Percentiles rank a stretch among this genome's conserved stretches.
Evolutionary conservation across 1,284 basidiomycete genomes (phyloP).

Genomic region (Apiotrichum domesticum): DNA sequence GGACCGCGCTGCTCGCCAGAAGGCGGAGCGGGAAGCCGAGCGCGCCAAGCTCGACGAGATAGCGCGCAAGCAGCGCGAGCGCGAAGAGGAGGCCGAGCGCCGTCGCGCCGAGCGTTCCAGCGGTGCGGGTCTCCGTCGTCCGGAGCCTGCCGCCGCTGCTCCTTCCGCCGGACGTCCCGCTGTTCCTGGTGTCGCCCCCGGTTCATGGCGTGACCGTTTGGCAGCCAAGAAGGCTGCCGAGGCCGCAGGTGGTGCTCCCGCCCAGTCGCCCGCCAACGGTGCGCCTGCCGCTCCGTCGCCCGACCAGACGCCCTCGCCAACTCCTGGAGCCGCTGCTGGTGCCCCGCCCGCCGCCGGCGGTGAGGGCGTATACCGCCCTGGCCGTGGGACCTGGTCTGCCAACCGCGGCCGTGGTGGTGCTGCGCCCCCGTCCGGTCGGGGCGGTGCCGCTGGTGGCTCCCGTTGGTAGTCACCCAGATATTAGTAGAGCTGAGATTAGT

Average conservation of each 20-base stretch:
- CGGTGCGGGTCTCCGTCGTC: constrained; percentile 22
- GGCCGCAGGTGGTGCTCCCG: constrained; percentile 21
- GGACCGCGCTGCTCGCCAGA: constrained; percentile 22
- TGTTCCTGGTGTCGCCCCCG: constrained; percentile 27
- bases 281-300: constrained; percentile 1
- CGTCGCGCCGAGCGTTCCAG: constrained; percentile 45
- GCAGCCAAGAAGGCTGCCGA: constrained; percentile 19
- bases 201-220: constrained; percentile 35
- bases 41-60: constrained; percentile 58
- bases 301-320: constrained; percentile 3
- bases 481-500: background rate
- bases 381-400: constrained; percentile 55
- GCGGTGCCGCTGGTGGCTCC: background rate
- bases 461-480: constrained; percentile 2
- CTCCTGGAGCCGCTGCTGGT: background rate
- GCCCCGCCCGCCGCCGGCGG: background rate
- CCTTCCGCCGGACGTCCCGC: constrained; percentile 26
- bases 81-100: constrained; percentile 73
- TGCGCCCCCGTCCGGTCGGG: background rate
- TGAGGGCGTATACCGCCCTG: constrained; percentile 33
- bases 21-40: constrained; percentile 57
- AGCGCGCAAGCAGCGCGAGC: constrained; percentile 58
- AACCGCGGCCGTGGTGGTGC: background rate
- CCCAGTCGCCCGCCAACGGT: background rate
- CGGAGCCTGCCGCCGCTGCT: constrained; percentile 17